Percentiles rank a stretch among this genome's conserved stretches.
These are phyloP conservation scores for Pseudogymnoascus destructans DNA, from an alignment of 2,329 filamentous ascomycete genomes.

Conservation along the genomic window DNA sequence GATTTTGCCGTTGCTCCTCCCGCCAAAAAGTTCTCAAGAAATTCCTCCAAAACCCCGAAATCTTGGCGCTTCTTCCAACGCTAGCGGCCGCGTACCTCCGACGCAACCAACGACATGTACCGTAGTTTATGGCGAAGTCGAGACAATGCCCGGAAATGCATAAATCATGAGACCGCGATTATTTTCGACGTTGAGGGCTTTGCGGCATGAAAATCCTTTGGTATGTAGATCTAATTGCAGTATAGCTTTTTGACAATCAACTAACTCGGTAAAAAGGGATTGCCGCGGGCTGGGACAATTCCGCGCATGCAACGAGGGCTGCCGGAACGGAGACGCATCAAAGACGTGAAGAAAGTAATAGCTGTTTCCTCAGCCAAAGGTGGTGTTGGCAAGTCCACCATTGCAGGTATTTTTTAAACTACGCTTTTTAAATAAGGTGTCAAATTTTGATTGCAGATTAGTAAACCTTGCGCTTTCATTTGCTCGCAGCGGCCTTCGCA, in stretches of 20 bases:
- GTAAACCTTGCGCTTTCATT: constrained; percentile 79
- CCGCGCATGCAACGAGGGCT: constrained; percentile 69
- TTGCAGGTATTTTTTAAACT: constrained; percentile 47
- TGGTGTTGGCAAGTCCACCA: constrained; percentile 93
- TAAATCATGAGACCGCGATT: constrained; percentile 27
- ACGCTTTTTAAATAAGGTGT: not conserved
- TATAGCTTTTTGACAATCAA: not conserved
- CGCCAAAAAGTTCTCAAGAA: constrained; percentile 9
- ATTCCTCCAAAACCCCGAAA: constrained; percentile 9
- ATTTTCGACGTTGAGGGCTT: constrained; percentile 41
- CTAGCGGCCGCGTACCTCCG: constrained; percentile 16
- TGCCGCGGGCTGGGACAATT: constrained; percentile 64
- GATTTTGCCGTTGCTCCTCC: not conserved
- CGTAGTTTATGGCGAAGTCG: not conserved
- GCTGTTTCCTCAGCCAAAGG: constrained; percentile 97
- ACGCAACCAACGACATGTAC: constrained; percentile 6
- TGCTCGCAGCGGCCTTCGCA: constrained; percentile 65
- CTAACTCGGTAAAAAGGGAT: constrained; percentile 43
- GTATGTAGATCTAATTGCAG: constrained; percentile 35
- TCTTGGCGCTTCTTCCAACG: not conserved
- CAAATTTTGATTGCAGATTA: constrained; percentile 18
- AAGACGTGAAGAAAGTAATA: constrained; percentile 78
- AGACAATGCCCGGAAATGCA: not conserved
- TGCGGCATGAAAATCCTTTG: constrained; percentile 77
- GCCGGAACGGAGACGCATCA: constrained; percentile 68